Percentiles rank a stretch among this genome's conserved stretches.
Conservation (phyloP, 352 stramenopile species). For the Blastocystis hominis region DNA sequence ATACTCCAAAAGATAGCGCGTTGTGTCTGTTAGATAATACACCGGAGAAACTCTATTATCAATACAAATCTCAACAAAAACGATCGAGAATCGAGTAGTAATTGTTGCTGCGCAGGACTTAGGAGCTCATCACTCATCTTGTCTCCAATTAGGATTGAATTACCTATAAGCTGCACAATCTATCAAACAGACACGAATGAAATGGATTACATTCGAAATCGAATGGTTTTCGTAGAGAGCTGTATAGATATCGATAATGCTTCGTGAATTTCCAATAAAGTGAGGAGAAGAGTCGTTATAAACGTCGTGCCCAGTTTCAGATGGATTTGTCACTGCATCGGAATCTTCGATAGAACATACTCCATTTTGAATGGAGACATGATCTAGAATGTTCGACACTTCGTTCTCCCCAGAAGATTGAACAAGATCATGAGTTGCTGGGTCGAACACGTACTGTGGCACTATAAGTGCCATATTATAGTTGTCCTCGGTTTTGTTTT, state of each 20-base stretch:
- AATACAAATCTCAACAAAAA: background rate
- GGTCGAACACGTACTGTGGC: background rate
- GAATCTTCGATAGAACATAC: background rate
- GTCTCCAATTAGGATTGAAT: conserved; percentile 21
- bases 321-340: background rate
- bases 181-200: background rate
- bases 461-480: conserved; percentile 3
- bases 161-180: background rate
- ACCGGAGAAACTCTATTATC: background rate
- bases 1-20: background rate
- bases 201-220: background rate
- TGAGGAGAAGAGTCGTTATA: background rate
- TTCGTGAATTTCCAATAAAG: conserved; percentile 1
- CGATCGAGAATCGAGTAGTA: background rate
- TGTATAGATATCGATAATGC: background rate
- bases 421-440: background rate
- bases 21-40: background rate
- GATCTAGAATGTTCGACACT: background rate
- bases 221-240: conserved; percentile 24
- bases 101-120: background rate
- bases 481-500: background rate
- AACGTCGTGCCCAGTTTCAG: background rate
- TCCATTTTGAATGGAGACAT: background rate
- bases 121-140: background rate
- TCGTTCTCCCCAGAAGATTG: background rate